Base-by-base conservation (phyloP, 371 early-diverging fungal genomes). In the Mortierella sp. region DNA sequence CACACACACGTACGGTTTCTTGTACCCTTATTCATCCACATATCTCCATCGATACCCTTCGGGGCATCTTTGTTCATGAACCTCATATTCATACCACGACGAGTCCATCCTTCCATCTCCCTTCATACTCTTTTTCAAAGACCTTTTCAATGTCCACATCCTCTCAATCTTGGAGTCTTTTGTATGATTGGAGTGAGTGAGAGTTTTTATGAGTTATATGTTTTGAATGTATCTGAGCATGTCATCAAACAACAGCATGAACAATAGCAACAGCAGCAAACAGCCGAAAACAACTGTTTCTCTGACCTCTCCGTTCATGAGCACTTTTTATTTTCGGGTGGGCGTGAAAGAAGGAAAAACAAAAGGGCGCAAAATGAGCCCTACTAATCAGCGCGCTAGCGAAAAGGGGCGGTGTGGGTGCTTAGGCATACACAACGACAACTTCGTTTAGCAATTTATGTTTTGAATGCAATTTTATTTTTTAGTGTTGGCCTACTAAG, bases 181-280 rank as follows among this genome's bases (percentile, higher is more conserved):
- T 46, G 4, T 12, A 11, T 46, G 14, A 3, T 46, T 46, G 48
- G 48, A 12, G 49, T 51, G 51, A 21, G 51, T 21, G 21, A 21
- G 16, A 51, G 21, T 16, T 14, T 60, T n/a, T 56, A 16, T 32
- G 32, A 60, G 32, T 27, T 27, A 18, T 4, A 16, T 60, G 60
- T 60, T 32, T 60, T 60, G 60, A 60, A 60, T 60, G 60, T 35
- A 60, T 60, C 60, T 60, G 60, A 60, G 60, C 60, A 60, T 0
- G 21, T 51, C 4, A 46, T 18, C 0, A 48, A 58, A 0, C 16
- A 60, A 29, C 11, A 60, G 3, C n/a, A 60, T 29, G 4, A 49
- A 49, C 49, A 49, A 29, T 18, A 51, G 18, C 18, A 60, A 27
- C 16, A 58, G 6, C 3, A 60, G 16, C 16, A 29, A 29, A 60